These are phyloP conservation scores for Rhinocladiella similis DNA, from an alignment of 2,329 filamentous ascomycete species.

Conservation along the genomic window DNA sequence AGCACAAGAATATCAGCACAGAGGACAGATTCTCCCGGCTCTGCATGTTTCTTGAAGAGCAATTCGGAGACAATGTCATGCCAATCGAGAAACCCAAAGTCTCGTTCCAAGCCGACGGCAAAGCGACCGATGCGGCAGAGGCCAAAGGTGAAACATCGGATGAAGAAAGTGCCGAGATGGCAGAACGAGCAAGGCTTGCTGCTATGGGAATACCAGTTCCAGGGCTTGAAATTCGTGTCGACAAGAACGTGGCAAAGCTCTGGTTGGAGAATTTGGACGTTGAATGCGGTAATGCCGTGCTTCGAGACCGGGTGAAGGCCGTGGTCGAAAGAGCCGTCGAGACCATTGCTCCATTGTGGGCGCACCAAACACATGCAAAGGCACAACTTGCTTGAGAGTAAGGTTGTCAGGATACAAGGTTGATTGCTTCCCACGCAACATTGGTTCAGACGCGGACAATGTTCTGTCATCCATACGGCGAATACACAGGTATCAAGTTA, in stretches of 20 bases:
- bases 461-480: too few species aligned
- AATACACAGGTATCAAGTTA: too few species aligned
- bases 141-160: conserved; percentile 35
- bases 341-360: conserved; percentile 72
- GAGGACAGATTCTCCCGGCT: conserved; percentile 80
- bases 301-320: conserved; percentile 80
- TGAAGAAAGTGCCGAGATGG: conserved; percentile 55
- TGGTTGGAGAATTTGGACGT: conserved; percentile 93
- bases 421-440: too few species aligned
- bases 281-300: conserved; percentile 75
- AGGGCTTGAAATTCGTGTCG: conserved; percentile 80
- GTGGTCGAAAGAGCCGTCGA: conserved; percentile 90
- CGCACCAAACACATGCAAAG: conserved; percentile 7
- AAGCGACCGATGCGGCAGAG: conserved; percentile 28
- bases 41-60: conserved; percentile 94
- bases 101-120: conserved; percentile 32
- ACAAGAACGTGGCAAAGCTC: conserved; percentile 82
- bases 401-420: background rate
- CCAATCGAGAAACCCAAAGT: conserved; percentile 69
- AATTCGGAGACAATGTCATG: conserved; percentile 84
- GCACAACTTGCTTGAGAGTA: background rate
- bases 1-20: conserved; percentile 69
- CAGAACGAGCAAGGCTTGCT: conserved; percentile 76
- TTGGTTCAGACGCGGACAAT: too few species aligned
- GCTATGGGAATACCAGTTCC: conserved; percentile 86